Evolutionary conservation across 75 land plant genomes (phyloP).

Genomic region (Picea glauca): DNA sequence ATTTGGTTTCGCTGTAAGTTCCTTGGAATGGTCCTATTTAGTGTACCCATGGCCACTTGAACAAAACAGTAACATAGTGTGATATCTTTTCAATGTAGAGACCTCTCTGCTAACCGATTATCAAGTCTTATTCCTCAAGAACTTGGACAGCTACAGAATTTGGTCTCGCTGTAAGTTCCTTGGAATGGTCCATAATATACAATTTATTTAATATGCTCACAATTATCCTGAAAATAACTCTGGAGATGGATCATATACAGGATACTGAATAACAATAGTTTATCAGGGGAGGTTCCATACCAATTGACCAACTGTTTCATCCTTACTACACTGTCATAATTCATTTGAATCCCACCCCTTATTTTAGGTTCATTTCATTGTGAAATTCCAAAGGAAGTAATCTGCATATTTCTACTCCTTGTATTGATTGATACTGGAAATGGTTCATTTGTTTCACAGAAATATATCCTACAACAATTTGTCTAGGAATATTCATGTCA

Average conservation of each 20-base stretch:
- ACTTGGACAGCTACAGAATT: too few species aligned
- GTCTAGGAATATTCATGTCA: constrained; percentile 58
- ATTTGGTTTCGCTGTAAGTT: constrained; percentile 66
- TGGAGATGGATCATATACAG: constrained; percentile 27
- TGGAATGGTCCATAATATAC: neutral
- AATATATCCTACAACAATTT: constrained; percentile 91
- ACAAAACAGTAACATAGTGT: too few species aligned
- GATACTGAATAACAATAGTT: constrained; percentile 62
- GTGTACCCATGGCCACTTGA: too few species aligned
- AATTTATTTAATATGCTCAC: neutral
- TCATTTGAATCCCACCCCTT: constrained; percentile 34
- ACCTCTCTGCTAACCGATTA: too few species aligned
- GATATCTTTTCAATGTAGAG: too few species aligned
- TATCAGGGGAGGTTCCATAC: constrained; percentile 67
- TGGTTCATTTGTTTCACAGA: constrained; percentile 25
- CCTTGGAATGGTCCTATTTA: neutral
- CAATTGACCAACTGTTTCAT: constrained; percentile 67
- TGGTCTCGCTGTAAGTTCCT: too few species aligned
- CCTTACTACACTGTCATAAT: constrained; percentile 22
- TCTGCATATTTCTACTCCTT: neutral
- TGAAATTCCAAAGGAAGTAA: neutral
- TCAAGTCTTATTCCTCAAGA: too few species aligned
- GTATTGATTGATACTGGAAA: neutral
- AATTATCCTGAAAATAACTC: neutral
- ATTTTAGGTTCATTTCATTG: neutral